phyloP scores from a whole-genome alignment of 2,329 filamentous ascomycete species.

The Coleophoma cylindrospora region DNA sequence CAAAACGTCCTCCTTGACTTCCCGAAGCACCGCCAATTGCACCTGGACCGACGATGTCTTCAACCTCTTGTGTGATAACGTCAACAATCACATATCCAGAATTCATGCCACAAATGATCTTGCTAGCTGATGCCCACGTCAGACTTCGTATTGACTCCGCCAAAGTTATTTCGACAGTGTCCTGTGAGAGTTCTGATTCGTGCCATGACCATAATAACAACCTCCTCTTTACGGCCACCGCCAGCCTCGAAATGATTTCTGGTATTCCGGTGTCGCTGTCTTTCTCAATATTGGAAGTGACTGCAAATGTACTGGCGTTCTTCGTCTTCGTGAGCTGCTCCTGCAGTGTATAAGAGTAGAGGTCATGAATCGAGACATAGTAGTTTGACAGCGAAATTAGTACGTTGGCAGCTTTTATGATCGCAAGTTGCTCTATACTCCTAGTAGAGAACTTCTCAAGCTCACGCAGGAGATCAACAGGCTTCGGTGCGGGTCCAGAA shows the following conservation, averaged over 20 bases:
- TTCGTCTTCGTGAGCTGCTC: constrained; percentile 78
- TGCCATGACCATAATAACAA: constrained; percentile 93
- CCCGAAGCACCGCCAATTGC: constrained; percentile 61
- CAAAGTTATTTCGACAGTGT: constrained; percentile 72
- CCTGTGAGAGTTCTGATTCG: constrained; percentile 77
- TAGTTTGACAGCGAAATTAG: constrained; percentile 89
- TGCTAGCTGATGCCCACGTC: constrained; percentile 86
- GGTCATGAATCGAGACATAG: constrained; percentile 83
- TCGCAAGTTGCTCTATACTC: constrained; percentile 87
- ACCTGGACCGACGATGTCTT: constrained; percentile 75
- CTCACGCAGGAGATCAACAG: constrained; percentile 83
- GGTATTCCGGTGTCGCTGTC: constrained; percentile 83
- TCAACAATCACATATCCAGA: constrained; percentile 88
- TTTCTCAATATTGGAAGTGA: constrained; percentile 93
- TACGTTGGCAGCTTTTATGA: constrained; percentile 91
- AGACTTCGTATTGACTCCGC: constrained; percentile 81
- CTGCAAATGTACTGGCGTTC: constrained; percentile 84
- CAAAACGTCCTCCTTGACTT: constrained; percentile 57
- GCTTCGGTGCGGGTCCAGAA: constrained; percentile 32
- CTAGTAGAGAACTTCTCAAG: constrained; percentile 90
- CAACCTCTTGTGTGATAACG: constrained; percentile 66
- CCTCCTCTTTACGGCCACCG: constrained; percentile 88
- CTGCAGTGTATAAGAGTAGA: constrained; percentile 76
- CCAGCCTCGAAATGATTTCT: constrained; percentile 85
- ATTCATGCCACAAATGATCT: constrained; percentile 84